These are phyloP conservation scores for Colletotrichum sp. DNA, from an alignment of 2,329 filamentous ascomycete species.

Conservation along the genomic window DNA sequence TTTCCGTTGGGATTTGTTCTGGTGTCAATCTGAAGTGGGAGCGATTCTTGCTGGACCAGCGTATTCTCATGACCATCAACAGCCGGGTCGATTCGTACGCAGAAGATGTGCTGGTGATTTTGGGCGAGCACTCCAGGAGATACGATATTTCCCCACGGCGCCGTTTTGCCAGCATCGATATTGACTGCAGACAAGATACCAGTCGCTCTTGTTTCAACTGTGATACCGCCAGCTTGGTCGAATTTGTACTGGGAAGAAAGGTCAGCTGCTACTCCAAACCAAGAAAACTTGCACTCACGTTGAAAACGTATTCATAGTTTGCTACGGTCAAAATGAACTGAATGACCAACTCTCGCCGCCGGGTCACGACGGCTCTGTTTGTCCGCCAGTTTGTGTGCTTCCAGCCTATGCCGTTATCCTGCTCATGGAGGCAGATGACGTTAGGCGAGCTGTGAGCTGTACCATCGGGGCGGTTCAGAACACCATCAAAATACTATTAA, in stretches of 20 bases:
- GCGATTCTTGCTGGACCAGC: conserved; percentile 27
- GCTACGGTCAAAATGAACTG: conserved; percentile 43
- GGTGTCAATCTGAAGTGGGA: conserved; percentile 30
- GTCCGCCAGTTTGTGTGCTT: conserved; percentile 75
- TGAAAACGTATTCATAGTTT: conserved; percentile 75
- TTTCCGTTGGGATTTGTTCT: conserved; percentile 54
- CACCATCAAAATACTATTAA: conserved; percentile 54
- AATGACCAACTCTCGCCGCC: not conserved
- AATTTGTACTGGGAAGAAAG: conserved; percentile 53
- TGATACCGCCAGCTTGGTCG: conserved; percentile 65
- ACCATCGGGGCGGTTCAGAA: conserved; percentile 59
- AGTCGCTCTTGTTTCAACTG: conserved; percentile 67
- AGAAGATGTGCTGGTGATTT: conserved; percentile 64
- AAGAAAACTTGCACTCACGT: conserved; percentile 20
- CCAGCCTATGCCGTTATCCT: conserved; percentile 73
- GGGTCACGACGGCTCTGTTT: conserved; percentile 62
- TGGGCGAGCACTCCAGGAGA: conserved; percentile 56
- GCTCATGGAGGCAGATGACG: conserved; percentile 72
- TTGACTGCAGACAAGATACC: conserved; percentile 58
- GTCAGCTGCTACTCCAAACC: not conserved
- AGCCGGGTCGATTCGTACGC: conserved; percentile 56
- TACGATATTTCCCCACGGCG: conserved; percentile 56
- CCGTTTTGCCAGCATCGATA: conserved; percentile 46
- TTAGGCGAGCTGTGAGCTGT: conserved; percentile 57
- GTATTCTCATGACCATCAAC: conserved; percentile 58